Percentiles rank a stretch among this genome's conserved stretches.
These are phyloP conservation scores for Leucocoprinus sp. DNA, from an alignment of 768 basidiomycete species.

Conservation along the genomic window DNA sequence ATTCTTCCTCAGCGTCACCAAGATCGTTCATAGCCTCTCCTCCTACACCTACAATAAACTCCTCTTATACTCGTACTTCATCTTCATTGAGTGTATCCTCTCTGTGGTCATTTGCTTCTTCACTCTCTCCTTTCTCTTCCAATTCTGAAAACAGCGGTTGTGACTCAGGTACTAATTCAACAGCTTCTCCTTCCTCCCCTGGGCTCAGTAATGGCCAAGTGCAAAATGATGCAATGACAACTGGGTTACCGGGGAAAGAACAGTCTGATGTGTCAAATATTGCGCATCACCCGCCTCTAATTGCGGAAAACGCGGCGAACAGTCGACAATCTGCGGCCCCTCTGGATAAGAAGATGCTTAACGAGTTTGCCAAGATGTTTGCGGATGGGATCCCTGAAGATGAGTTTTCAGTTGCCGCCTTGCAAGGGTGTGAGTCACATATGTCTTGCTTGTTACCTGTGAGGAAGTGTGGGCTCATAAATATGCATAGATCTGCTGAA, in stretches of 20 bases:
- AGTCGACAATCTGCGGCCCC: constrained; percentile 59
- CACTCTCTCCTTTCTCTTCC: constrained; percentile 17
- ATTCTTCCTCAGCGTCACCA: background rate
- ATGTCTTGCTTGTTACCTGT: too few relatives aligned
- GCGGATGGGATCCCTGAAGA: constrained; percentile 41
- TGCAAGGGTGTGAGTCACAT: too few relatives aligned
- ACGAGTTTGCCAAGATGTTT: constrained; percentile 47
- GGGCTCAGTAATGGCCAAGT: background rate
- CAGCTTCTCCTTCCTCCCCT: too few relatives aligned
- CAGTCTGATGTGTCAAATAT: constrained; percentile 51
- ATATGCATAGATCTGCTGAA: constrained; percentile 67
- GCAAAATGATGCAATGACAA: background rate
- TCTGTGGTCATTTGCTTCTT: constrained; percentile 38
- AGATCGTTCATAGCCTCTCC: background rate
- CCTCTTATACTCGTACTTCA: constrained; percentile 20
- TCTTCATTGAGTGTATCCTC: constrained; percentile 13
- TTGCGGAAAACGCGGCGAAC: constrained; percentile 49
- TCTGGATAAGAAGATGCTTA: constrained; percentile 48
- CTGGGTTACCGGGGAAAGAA: constrained; percentile 8
- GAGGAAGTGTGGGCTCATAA: too few relatives aligned
- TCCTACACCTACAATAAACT: background rate
- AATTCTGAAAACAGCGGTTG: too few relatives aligned
- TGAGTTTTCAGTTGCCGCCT: constrained; percentile 39
- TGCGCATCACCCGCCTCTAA: constrained; percentile 56
- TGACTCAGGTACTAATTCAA: too few relatives aligned